phyloP scores from a whole-genome alignment of 352 stramenopile genomes.

The Pythium phragmiticola region DNA sequence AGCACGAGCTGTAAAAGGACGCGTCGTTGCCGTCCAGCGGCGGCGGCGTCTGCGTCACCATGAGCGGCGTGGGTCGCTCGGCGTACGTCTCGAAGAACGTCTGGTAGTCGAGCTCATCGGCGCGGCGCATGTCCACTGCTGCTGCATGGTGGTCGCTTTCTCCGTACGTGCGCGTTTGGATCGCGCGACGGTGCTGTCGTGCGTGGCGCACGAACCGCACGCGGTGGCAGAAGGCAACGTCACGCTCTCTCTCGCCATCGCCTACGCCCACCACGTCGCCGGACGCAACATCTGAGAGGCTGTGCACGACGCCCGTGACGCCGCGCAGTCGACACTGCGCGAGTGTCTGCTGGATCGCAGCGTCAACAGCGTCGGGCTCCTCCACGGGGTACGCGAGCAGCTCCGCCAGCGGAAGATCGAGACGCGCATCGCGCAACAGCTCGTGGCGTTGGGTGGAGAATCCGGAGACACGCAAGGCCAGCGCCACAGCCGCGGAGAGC shows the following conservation, averaged over 20 bases:
- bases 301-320: constrained; percentile 15
- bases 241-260: background rate
- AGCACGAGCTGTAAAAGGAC: constrained; percentile 30
- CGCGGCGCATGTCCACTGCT: constrained; percentile 22
- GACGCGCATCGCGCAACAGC: background rate
- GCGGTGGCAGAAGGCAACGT: constrained; percentile 37
- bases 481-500: background rate
- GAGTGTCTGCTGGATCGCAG: constrained; percentile 13
- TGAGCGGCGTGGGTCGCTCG: constrained; percentile 31
- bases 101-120: constrained; percentile 43
- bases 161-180: background rate
- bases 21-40: background rate
- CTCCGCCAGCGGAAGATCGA: constrained; percentile 16
- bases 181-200: constrained; percentile 34
- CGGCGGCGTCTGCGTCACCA: constrained; percentile 25
- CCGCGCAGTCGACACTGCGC: constrained; percentile 17
- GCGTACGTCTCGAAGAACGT: constrained; percentile 66
- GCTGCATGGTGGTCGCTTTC: background rate
- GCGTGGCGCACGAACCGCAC: constrained; percentile 53
- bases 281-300: background rate
- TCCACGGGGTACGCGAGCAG: constrained; percentile 20
- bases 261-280: background rate
- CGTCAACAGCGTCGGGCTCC: constrained; percentile 5
- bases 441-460: background rate
- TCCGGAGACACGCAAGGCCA: background rate